Percentiles rank a stretch among this genome's conserved stretches.
phyloP scores from a whole-genome alignment of 768 basidiomycete species.

The Agrocybe praecox region DNA sequence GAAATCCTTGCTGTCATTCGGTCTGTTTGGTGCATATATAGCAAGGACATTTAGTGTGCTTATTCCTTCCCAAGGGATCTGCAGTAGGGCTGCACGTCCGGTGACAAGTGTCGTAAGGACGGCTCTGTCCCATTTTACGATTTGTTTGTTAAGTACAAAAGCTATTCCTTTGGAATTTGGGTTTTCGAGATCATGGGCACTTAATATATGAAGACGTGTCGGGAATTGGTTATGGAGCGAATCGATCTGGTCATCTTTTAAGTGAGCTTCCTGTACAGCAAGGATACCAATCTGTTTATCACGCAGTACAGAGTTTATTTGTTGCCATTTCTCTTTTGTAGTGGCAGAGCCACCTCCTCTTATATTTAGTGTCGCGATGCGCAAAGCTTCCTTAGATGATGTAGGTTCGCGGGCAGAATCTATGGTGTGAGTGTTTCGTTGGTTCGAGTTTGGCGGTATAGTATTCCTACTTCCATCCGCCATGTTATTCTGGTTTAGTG shows the following conservation, averaged over 20 bases:
- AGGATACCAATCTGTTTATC: conserved; percentile 6
- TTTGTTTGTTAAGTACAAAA: conserved; percentile 32
- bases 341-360: conserved; percentile 8
- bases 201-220: conserved; percentile 17
- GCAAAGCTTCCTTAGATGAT: neutral
- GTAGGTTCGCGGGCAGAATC: too few relatives aligned
- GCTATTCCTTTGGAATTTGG: conserved; percentile 28
- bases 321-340: conserved; percentile 8
- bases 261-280: conserved; percentile 8
- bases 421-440: too few relatives aligned
- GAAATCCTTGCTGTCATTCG: conserved; percentile 2
- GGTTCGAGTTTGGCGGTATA: too few relatives aligned
- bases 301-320: conserved; percentile 4
- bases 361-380: conserved; percentile 12
- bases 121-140: conserved; percentile 13
- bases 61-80: conserved; percentile 16
- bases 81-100: conserved; percentile 25
- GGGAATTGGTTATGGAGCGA: conserved; percentile 11
- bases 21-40: conserved; percentile 37
- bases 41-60: conserved; percentile 24
- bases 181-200: conserved; percentile 11
- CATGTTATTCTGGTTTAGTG: too few relatives aligned
- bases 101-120: conserved; percentile 18
- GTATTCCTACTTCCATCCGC: too few relatives aligned
- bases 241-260: conserved; percentile 1